A percentile compares a stretch with the other conserved stretches of the same genome.
phyloP scores from a whole-genome alignment of 352 stramenopile genomes.

The Thraustochytrium striatum region DNA sequence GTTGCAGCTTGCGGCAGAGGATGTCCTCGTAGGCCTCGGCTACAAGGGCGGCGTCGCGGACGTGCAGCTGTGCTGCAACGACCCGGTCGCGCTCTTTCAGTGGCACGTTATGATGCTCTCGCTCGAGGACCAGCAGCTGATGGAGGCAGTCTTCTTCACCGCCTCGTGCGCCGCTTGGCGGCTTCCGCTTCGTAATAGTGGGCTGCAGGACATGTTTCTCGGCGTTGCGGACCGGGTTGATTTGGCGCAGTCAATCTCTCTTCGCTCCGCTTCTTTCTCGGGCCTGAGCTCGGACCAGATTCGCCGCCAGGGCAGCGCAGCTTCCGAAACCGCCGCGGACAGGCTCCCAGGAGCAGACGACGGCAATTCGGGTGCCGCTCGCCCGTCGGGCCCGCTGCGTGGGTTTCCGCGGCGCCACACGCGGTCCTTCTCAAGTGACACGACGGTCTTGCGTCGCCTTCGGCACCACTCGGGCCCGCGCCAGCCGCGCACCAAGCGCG shows the following conservation, averaged over 20 bases:
- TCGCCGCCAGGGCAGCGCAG: neutral
- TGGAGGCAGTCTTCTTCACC: neutral
- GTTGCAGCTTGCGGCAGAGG: neutral
- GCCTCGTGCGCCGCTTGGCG: neutral
- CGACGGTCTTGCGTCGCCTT: too few relatives aligned
- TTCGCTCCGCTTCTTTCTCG: too few relatives aligned
- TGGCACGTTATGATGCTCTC: conserved; percentile 15
- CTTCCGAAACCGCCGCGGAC: neutral
- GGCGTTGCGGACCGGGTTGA: neutral
- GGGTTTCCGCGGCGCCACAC: too few relatives aligned
- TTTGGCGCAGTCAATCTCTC: neutral
- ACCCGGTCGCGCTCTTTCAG: neutral
- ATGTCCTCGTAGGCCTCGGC: conserved; percentile 18
- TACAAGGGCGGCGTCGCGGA: conserved; percentile 23
- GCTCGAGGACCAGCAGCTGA: neutral
- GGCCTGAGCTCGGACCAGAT: neutral
- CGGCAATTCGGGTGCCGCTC: too few relatives aligned
- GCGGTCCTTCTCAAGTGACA: too few relatives aligned
- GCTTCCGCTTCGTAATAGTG: neutral
- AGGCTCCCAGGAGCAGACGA: neutral
- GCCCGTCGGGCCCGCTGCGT: too few relatives aligned
- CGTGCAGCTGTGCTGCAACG: neutral
- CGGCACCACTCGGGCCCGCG: too few relatives aligned
- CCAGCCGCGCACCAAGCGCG: too few relatives aligned
- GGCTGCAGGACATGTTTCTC: neutral